Evolutionary conservation across 371 early-diverging fungal species (phyloP), one percentile per base, ranked within the genome.

Genomic region (Rhizopus microsporus): DNA sequence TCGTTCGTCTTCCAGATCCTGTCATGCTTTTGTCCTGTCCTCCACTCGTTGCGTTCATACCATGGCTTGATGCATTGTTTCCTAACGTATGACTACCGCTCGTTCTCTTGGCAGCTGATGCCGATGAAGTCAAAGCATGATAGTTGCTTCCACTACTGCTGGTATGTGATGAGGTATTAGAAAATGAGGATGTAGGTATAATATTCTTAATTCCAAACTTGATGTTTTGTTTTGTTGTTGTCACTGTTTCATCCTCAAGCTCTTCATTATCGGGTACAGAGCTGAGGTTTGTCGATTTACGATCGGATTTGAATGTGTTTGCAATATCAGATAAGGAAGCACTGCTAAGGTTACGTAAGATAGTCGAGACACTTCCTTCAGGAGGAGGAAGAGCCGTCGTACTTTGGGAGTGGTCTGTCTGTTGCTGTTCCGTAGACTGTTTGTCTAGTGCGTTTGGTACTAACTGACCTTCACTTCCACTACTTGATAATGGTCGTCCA

Each of bases 201-300:
- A 68, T 65, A 31, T 64, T 67, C 39, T 71, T 71, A 10, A 72
- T 68, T 0, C 73, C 71, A 63, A 74, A 71, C 50, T 77, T 77
- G 7, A 59, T 43, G 29, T 57, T 68, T 7, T 40, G 52, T 9
- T 51, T 63, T 33, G 40, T 13, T 7, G 39, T 17, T 17, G 33
- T 35, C 4, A 5, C 33, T 6, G 33, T 32, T 8, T 60, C 60
- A 23, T 65, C 68, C 7, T 46, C 68, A 16, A 12, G 35, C n/a
- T 32, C 33, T 4, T 64, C 68, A 40, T 64, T 59, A 39, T 69
- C 73, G 0, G 61, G 59, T 0, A 60, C 53, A 9, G 67, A 56
- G 1, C 60, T 52, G 8, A 75, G 49, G 59, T 69, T 50, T 5
- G 65, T 64, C 0, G 75, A 75, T 38, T 72, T 67, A 1, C 75